These are phyloP conservation scores for Galerina sulciceps DNA, from an alignment of 768 basidiomycete genomes.

Conservation along the genomic window DNA sequence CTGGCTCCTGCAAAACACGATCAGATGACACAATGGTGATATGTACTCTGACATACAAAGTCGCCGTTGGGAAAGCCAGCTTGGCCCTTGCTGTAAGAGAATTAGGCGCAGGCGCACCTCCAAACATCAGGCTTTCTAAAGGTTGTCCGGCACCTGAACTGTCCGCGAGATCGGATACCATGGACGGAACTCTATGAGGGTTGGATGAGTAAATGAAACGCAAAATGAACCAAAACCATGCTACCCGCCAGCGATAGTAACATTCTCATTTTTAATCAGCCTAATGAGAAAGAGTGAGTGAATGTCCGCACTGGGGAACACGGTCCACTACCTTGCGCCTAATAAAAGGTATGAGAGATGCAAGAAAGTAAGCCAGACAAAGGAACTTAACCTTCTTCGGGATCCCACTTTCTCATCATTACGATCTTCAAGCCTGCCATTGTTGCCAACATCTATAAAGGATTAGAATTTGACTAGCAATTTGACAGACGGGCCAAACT, in stretches of 20 bases:
- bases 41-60: slow-evolving; percentile 35
- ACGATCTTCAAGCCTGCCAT: slow-evolving; percentile 59
- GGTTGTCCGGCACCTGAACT: slow-evolving; percentile 43
- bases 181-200: slow-evolving; percentile 55
- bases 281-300: slow-evolving; percentile 24
- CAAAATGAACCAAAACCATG: neutral
- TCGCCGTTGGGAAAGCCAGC: slow-evolving; percentile 48
- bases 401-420: slow-evolving; percentile 59
- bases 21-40: neutral
- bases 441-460: slow-evolving; percentile 53
- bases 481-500: neutral
- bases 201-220: neutral
- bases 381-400: slow-evolving; percentile 49
- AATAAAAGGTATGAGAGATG: slow-evolving; percentile 11
- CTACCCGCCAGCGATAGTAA: slow-evolving; percentile 59
- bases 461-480: neutral
- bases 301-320: neutral
- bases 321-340: slow-evolving; percentile 20
- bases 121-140: slow-evolving; percentile 54
- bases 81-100: slow-evolving; percentile 49
- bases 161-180: slow-evolving; percentile 62
- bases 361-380: slow-evolving; percentile 7
- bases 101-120: slow-evolving; percentile 55
- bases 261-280: slow-evolving; percentile 56
- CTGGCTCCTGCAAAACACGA: slow-evolving; percentile 42